Evolutionary conservation across 768 basidiomycete genomes (phyloP).

Genomic region (Suillus placidus): DNA sequence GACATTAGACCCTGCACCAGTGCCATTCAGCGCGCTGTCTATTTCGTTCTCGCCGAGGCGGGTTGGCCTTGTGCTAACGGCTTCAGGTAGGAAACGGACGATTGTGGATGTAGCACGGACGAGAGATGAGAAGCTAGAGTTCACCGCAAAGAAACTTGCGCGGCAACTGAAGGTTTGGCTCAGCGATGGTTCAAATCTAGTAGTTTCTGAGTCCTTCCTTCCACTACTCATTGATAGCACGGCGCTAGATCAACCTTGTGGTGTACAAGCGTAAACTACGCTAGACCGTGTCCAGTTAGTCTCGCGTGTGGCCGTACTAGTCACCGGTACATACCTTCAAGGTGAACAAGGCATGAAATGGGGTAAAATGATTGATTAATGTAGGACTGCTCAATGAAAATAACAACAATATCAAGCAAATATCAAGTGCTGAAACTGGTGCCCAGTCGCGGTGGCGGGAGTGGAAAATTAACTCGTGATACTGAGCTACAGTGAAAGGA

Average conservation of each 20-base stretch:
- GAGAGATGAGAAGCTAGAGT: conserved; percentile 60
- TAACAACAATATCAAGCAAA: too few relatives aligned
- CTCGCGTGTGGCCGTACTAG: too few relatives aligned
- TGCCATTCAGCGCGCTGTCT: conserved; percentile 42
- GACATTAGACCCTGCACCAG: conserved; percentile 12
- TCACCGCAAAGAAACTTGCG: conserved; percentile 54
- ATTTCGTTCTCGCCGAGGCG: conserved; percentile 43
- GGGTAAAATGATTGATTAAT: too few relatives aligned
- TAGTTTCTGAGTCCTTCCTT: background rate
- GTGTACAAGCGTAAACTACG: background rate
- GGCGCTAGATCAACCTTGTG: background rate
- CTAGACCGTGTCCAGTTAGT: background rate
- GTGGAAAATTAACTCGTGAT: too few relatives aligned
- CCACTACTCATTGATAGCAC: background rate
- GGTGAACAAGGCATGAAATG: too few relatives aligned
- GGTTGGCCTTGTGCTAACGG: conserved; percentile 39
- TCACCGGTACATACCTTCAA: too few relatives aligned
- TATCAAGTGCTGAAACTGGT: background rate
- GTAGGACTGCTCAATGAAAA: too few relatives aligned
- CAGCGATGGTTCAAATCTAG: conserved; percentile 13
- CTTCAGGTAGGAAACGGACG: conserved; percentile 47
- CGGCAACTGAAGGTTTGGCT: conserved; percentile 50
- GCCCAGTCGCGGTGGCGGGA: too few relatives aligned
- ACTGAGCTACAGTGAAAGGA: too few relatives aligned
- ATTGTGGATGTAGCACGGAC: conserved; percentile 55